Evolutionary conservation across 2,329 filamentous ascomycete species (phyloP), one percentile per base, ranked within the genome.

Genomic region (Chaetothyriales sp.): DNA sequence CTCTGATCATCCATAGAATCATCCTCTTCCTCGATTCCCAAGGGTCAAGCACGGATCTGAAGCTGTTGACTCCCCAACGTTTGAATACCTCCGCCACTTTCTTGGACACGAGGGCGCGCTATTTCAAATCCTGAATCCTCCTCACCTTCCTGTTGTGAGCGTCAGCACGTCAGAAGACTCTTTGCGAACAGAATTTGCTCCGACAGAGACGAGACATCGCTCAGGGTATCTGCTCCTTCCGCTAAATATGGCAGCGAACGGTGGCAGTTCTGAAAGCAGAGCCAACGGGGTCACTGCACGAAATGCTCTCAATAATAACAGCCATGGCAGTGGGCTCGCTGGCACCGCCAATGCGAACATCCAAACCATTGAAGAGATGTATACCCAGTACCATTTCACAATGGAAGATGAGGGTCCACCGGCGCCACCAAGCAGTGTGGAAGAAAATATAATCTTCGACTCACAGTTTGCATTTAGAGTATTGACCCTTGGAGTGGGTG

Each of bases 101-200:
- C 33, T 40, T 15, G 33, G 33, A 15, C 33, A 40, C 33, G 33
- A 40, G 33, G 33, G 15, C 33, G 33, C 13, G 10, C 4, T 52
- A 57, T 33, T 47, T 54, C 43, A 60, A 49, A 54, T 58, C 50
- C 48, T 49, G 22, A 51, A 52, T 57, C 22, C 57, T 46, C 58
- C 58, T 59, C 6, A 50, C 58, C 54, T 59, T 59, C 15, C 58
- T 57, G 8, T 5, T 15, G 10, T 10, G 33, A 40, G 33, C 33
- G 5, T 40, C 33, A 13, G 15, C 13, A 40, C 10, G 2, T 15
- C 33, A 15, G 33, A 40, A 40, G 33, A 40, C 10, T 40, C 33
- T 40, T 10, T 2, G 4, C 33, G 15, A 15, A 13, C 33, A 40
- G 10, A 40, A 40, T 40, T 40, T 40, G 33, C 33, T 15, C 15